Percentiles rank a stretch among this genome's conserved stretches.
Conservation (phyloP, 106 monocot species). For the Dendrobium catenatum region DNA sequence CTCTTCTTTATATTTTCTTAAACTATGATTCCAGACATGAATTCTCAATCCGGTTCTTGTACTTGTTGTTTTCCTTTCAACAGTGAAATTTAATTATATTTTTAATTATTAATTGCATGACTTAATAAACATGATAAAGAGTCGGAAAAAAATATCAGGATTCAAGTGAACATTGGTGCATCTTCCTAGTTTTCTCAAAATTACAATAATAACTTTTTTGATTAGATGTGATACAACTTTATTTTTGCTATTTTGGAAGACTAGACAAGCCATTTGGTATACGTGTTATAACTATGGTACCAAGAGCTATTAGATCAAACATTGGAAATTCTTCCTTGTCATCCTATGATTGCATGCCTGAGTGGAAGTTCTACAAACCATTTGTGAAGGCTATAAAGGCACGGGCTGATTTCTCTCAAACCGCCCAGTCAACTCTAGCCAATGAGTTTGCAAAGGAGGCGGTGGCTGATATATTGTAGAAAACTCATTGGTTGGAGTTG, state of each 20-base stretch:
- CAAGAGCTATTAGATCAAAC: conserved; percentile 77
- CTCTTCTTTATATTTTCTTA: background rate
- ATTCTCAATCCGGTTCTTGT: background rate
- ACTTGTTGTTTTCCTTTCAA: background rate
- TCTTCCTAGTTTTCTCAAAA: background rate
- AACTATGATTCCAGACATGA: background rate
- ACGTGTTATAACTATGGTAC: conserved; percentile 58
- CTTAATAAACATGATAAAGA: background rate
- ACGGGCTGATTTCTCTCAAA: conserved; percentile 56
- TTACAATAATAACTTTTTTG: too few species aligned
- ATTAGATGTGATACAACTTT: background rate
- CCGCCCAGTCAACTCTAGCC: conserved; percentile 50
- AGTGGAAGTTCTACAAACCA: conserved; percentile 81
- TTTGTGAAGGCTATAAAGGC: conserved; percentile 43
- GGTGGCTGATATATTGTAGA: conserved; percentile 46
- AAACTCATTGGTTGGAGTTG: conserved; percentile 79
- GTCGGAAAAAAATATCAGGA: background rate
- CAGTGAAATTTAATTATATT: background rate
- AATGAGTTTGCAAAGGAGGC: conserved; percentile 76
- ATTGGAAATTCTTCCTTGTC: conserved; percentile 46
- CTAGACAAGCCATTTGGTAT: conserved; percentile 58
- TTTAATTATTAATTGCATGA: background rate
- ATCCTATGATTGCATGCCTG: conserved; percentile 57
- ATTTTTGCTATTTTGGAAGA: conserved; percentile 19
- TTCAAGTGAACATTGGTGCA: background rate